A percentile compares a stretch with the other conserved stretches of the same genome.
These are phyloP conservation scores for Histomonas meleagridis DNA, from an alignment of 208 protist genomes.

Conservation along the genomic window DNA sequence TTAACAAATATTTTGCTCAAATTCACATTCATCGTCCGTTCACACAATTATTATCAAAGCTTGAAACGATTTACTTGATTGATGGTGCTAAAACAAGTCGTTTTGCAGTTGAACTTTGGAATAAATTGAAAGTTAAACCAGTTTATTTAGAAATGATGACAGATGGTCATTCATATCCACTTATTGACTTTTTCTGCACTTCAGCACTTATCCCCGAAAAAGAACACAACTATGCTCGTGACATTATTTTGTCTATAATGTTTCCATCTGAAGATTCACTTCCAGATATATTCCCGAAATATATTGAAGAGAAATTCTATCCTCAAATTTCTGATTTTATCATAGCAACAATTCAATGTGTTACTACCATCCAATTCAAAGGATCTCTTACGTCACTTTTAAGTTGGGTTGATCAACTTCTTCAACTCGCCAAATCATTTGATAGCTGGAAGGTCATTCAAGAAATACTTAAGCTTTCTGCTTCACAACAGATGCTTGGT, in stretches of 20 bases:
- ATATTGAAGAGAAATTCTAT: not conserved
- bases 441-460: not conserved
- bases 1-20: not conserved
- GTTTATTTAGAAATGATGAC: not conserved
- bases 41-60: not conserved
- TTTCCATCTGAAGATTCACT: not conserved
- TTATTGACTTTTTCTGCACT: not conserved
- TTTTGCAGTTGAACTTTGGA: not conserved
- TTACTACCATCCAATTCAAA: slow-evolving; percentile 1
- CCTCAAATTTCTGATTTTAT: not conserved
- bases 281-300: not conserved
- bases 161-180: not conserved
- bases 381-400: not conserved
- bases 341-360: not conserved
- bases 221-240: not conserved
- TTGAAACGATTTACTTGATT: not conserved
- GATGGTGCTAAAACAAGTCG: too few relatives aligned
- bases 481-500: not conserved
- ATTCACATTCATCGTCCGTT: not conserved
- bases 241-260: not conserved
- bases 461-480: not conserved
- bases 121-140: not conserved
- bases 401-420: not conserved
- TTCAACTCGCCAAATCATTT: not conserved
- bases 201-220: not conserved